Evolutionary conservation across 768 basidiomycete species (phyloP).

Genomic region (Mycena rebaudengoi): DNA sequence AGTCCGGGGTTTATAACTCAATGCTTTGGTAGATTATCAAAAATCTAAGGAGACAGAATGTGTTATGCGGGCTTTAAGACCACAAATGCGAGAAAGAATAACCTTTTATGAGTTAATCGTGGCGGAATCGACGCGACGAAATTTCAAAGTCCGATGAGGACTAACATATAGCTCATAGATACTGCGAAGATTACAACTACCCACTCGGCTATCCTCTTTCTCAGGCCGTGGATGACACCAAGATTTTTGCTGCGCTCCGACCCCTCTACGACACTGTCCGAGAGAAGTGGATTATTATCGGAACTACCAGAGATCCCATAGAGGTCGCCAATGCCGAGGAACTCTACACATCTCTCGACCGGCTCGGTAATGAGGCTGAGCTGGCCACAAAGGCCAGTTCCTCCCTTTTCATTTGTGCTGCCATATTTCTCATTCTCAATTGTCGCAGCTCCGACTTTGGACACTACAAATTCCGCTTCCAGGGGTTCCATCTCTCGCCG

Average conservation of each 20-base stretch:
- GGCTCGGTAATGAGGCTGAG: not conserved
- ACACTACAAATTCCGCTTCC: constrained; percentile 33
- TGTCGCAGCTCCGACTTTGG: constrained; percentile 34
- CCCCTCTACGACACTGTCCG: constrained; percentile 9
- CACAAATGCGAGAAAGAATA: too few relatives aligned
- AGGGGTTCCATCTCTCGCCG: constrained; percentile 29
- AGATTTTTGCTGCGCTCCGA: constrained; percentile 5
- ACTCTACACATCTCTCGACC: not conserved
- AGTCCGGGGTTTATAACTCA: too few relatives aligned
- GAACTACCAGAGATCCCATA: not conserved
- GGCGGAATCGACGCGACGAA: too few relatives aligned
- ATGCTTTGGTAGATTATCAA: too few relatives aligned
- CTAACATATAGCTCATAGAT: too few relatives aligned
- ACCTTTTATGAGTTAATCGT: too few relatives aligned
- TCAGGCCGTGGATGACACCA: constrained; percentile 15
- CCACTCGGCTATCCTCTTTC: constrained; percentile 7
- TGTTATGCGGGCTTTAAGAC: too few relatives aligned
- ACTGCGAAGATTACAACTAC: constrained; percentile 18
- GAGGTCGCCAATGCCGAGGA: not conserved
- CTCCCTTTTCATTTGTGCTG: not conserved
- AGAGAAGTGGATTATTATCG: constrained; percentile 16
- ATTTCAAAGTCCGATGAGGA: too few relatives aligned
- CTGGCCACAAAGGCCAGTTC: constrained; percentile 5
- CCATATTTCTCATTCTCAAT: too few relatives aligned
- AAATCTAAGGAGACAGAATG: too few relatives aligned